These are phyloP conservation scores for Cronartium quercuum DNA, from an alignment of 1,284 basidiomycete species.

Conservation along the genomic window DNA sequence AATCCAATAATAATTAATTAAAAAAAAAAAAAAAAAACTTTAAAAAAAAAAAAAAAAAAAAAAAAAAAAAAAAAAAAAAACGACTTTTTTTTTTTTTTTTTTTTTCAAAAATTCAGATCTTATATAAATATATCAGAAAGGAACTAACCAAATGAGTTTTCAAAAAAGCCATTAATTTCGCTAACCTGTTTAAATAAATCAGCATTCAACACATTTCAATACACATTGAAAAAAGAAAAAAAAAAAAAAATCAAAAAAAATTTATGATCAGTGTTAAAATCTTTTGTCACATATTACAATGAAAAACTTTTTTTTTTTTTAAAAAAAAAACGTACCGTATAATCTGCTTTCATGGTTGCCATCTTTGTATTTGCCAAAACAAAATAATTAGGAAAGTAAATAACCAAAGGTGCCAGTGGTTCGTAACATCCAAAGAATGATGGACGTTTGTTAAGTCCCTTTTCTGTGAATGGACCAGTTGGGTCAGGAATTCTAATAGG, in stretches of 20 bases:
- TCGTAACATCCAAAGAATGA: constrained; percentile 28
- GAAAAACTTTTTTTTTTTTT: too few relatives aligned
- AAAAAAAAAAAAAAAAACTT: not conserved
- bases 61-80: not conserved
- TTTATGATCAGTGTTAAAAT: not conserved
- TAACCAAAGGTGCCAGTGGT: not conserved
- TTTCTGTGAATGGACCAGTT: not conserved
- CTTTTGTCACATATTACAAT: not conserved
- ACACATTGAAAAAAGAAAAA: not conserved
- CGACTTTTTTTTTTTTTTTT: not conserved
- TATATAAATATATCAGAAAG: not conserved
- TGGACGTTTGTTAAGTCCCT: constrained; percentile 16
- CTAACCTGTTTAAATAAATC: not conserved
- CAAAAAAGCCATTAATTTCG: constrained; percentile 31
- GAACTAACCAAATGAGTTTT: constrained; percentile 35
- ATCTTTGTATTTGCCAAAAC: constrained; percentile 10
- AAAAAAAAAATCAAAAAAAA: not conserved
- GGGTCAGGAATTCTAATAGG: constrained; percentile 28
- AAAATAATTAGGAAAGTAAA: constrained; percentile 36
- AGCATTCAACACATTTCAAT: not conserved
- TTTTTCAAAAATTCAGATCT: not conserved
- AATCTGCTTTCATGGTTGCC: constrained; percentile 17
- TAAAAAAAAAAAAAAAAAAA: not conserved
- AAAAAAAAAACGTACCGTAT: constrained; percentile 10
- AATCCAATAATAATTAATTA: not conserved